phyloP scores from a whole-genome alignment of 2,329 filamentous ascomycete genomes.

The Emmonsiellopsis sp. region DNA sequence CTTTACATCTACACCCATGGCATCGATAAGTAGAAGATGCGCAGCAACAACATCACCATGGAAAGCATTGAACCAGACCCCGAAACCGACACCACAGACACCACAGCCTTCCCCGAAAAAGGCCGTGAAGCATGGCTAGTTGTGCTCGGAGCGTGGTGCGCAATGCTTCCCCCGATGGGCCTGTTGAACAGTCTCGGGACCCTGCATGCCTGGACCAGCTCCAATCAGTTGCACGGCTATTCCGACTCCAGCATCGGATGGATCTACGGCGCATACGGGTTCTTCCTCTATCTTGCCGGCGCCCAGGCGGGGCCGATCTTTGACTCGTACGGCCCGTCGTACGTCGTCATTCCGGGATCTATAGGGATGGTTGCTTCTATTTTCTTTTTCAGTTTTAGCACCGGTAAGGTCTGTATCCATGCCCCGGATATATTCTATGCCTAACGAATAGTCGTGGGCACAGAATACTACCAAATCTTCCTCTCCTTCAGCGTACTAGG shows the following conservation, averaged over 20 bases:
- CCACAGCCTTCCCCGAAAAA: conserved; percentile 27
- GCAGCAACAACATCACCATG: too few relatives aligned
- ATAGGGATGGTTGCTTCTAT: conserved; percentile 22
- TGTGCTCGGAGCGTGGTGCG: conserved; percentile 34
- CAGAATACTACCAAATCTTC: conserved; percentile 31
- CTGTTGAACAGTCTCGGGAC: conserved; percentile 32
- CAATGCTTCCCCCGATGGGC: conserved; percentile 33
- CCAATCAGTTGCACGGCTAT: conserved; percentile 27
- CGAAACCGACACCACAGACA: too few relatives aligned
- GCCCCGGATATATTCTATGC: not conserved
- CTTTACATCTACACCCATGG: too few relatives aligned
- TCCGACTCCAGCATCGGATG: conserved; percentile 30
- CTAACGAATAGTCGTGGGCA: not conserved
- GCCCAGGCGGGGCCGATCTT: conserved; percentile 30
- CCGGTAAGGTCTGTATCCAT: conserved; percentile 8
- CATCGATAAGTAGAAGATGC: too few relatives aligned
- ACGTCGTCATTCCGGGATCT: conserved; percentile 22
- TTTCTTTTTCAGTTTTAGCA: conserved; percentile 23
- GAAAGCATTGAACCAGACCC: too few relatives aligned
- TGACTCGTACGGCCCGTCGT: conserved; percentile 25
- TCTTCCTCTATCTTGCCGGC: conserved; percentile 29
- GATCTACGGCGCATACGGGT: conserved; percentile 34
- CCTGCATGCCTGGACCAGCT: conserved; percentile 30
- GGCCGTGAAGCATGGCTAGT: conserved; percentile 35
- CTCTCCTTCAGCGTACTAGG: conserved; percentile 27